Evolutionary conservation across 768 basidiomycete species (phyloP).

Genomic region (Dacryopinax spathularia): DNA sequence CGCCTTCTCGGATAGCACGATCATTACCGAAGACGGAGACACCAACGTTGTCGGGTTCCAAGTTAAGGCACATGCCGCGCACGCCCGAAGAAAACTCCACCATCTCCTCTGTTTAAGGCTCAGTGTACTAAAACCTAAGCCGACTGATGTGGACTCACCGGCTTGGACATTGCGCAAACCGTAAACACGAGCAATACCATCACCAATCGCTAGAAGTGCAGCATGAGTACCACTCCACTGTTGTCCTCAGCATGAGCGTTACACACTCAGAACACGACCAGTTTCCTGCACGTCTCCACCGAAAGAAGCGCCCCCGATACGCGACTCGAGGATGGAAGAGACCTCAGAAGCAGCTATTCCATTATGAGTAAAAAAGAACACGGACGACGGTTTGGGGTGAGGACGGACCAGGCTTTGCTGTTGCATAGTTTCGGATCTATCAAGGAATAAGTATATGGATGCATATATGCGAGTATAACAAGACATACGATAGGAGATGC

Average conservation of each 20-base stretch:
- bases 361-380: background rate
- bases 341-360: slow-evolving; percentile 90
- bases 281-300: slow-evolving; percentile 97
- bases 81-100: slow-evolving; percentile 99
- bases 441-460: background rate
- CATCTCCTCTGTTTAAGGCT: slow-evolving; percentile 76
- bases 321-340: slow-evolving; percentile 95
- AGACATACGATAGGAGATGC: background rate
- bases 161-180: slow-evolving; percentile 92
- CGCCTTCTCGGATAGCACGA: slow-evolving; percentile 98
- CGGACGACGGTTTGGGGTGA: slow-evolving; percentile 23
- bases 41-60: slow-evolving; percentile 99
- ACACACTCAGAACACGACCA: slow-evolving; percentile 92
- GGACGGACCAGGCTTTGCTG: slow-evolving; percentile 85
- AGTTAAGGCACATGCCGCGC: slow-evolving; percentile 99
- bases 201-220: slow-evolving; percentile 69
- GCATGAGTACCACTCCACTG: background rate
- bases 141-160: slow-evolving; percentile 15
- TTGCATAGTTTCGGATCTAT: slow-evolving; percentile 69
- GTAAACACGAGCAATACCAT: slow-evolving; percentile 99
- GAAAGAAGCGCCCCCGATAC: slow-evolving; percentile 83
- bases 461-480: background rate
- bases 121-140: background rate
- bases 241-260: slow-evolving; percentile 12
- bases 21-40: slow-evolving; percentile 98